Conservation (phyloP, 257 asterid genomes). For the Nicotiana otophora region DNA sequence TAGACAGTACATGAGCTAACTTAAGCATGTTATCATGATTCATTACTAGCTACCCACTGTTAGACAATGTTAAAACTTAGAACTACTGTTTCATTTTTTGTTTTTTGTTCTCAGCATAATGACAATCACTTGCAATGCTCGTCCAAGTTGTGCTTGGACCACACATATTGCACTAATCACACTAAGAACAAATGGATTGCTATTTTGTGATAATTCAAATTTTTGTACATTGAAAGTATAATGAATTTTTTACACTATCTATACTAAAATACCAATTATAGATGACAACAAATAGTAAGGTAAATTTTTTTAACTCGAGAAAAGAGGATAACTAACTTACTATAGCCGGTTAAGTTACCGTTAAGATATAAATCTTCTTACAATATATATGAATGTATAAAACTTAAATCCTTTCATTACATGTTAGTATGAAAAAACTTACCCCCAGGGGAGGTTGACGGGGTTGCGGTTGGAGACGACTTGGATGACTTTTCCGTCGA, state of each 20-base stretch:
- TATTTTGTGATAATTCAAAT: background rate
- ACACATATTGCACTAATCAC: background rate
- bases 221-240: background rate
- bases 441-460: conserved; percentile 59
- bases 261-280: background rate
- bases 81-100: background rate
- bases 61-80: background rate
- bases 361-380: background rate
- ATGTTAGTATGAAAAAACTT: background rate
- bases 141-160: background rate
- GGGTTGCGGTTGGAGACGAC: conserved; percentile 72
- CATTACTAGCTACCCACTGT: background rate
- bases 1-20: background rate
- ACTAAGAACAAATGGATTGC: background rate
- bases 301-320: background rate
- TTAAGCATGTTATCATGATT: background rate
- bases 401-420: background rate
- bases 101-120: background rate
- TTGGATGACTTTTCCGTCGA: conserved; percentile 61
- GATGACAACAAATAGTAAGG: background rate
- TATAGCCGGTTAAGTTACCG: background rate
- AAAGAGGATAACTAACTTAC: background rate
- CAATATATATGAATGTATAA: too few relatives aligned
- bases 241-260: background rate
- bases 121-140: background rate